Conservation (phyloP, 176 grass and related monocot species). For the Puya raimondii region DNA sequence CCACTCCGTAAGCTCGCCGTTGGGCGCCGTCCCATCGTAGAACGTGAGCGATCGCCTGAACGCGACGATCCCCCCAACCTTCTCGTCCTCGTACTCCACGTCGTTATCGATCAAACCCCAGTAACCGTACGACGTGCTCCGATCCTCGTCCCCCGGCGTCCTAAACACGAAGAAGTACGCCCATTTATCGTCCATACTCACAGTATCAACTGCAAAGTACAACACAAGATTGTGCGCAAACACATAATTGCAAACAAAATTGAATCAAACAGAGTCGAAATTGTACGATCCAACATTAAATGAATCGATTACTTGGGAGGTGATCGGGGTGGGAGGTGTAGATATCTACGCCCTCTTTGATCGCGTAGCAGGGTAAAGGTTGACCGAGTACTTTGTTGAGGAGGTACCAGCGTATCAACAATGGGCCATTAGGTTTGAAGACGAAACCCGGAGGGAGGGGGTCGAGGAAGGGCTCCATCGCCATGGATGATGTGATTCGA, state of each 20-base stretch:
- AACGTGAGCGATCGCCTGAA: background rate
- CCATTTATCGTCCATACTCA: background rate
- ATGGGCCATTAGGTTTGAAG: background rate
- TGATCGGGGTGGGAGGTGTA: background rate
- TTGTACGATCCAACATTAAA: background rate
- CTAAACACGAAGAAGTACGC: background rate
- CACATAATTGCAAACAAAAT: background rate
- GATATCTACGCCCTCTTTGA: background rate
- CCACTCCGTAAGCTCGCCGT: background rate
- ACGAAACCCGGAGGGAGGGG: background rate
- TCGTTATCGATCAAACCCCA: background rate
- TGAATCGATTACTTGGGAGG: background rate
- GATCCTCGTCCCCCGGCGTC: background rate
- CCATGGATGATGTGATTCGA: too few species aligned
- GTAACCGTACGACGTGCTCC: background rate
- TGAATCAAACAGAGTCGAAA: background rate
- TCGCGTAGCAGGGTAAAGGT: background rate
- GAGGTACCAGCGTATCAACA: background rate
- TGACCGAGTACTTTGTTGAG: background rate
- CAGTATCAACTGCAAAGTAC: background rate
- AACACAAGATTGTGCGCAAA: background rate
- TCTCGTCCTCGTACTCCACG: background rate
- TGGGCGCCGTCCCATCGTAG: background rate
- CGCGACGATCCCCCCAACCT: background rate
- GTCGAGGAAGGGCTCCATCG: too few species aligned